Evolutionary conservation across 2,329 filamentous ascomycete species (phyloP), one percentile per base, ranked within the genome.

Genomic region (Plectosphaerella sp.): DNA sequence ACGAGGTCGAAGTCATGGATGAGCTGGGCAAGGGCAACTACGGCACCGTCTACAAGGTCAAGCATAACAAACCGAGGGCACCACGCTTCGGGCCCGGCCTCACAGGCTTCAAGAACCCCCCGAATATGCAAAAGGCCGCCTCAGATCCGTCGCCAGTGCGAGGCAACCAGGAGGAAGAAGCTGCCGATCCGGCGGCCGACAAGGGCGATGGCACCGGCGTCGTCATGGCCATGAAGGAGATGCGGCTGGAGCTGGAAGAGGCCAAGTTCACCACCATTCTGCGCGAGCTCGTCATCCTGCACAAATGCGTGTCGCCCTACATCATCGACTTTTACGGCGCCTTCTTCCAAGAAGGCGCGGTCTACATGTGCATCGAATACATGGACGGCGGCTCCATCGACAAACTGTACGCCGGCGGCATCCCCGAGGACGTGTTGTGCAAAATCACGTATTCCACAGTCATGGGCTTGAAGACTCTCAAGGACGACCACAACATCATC

Each of bases 161-260:
- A 24, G 37, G 37, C 12, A 22, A 22, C 15, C 35, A 70, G 11
- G 54, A 60, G 5, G 59, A 66, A 4, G 63, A 65, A 11, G 63
- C 64, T 0, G 52, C 59, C 0, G 54, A 59, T 12, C 66, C 67
- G 59, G 46, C 63, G 65, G n/a, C 55, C 59, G 24, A 59, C 52
- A 25, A 53, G n/a, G 64, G 59, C 46, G 59, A 70, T 47, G 73
- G 72, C 5, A 86, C 85, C 1, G 91, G 93, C 16, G 82, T 89
- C 48, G 78, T 96, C 54, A 97, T 99, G 94, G 94, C 94, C 14
- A 99, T 99, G 94, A 99, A 99, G 69, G 94, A 99, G 71, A 95
- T 99, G 62, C 84, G 94, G 18, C 77, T 99, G 10, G 94, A 99
- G 69, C 78, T 99, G 50, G 94, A 99, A 64, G 94, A 99, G 68